phyloP scores from a whole-genome alignment of 2,329 filamentous ascomycete species.

The Pseudocercospora fijiensis region DNA sequence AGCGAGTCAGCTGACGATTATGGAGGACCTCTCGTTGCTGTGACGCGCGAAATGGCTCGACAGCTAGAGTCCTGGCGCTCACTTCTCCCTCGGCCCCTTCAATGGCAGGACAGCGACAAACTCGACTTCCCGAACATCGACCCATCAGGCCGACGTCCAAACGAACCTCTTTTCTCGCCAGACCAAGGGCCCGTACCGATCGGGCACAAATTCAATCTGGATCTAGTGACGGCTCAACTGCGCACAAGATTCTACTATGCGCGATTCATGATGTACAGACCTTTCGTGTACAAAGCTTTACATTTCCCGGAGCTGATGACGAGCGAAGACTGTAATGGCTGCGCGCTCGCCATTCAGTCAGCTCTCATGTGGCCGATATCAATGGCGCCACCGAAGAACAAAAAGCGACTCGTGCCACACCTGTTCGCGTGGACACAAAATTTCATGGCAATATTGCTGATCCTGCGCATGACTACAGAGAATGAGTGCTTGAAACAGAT shows the following conservation, averaged over 20 bases:
- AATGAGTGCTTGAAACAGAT: constrained; percentile 54
- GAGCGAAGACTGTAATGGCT: constrained; percentile 55
- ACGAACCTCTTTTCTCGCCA: constrained; percentile 48
- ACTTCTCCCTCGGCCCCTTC: constrained; percentile 54
- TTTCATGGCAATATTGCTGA: constrained; percentile 57
- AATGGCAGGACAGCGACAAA: constrained; percentile 58
- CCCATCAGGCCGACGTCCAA: constrained; percentile 28
- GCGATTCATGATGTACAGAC: constrained; percentile 58
- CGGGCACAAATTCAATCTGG: constrained; percentile 54
- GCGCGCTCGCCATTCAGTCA: constrained; percentile 57
- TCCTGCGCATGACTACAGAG: constrained; percentile 56
- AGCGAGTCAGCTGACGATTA: constrained; percentile 39
- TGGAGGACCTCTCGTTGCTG: constrained; percentile 42
- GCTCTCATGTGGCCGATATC: constrained; percentile 61
- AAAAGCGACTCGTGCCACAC: constrained; percentile 60
- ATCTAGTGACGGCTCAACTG: constrained; percentile 58
- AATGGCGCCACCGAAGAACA: constrained; percentile 56
- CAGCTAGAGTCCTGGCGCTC: constrained; percentile 60
- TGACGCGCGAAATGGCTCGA: constrained; percentile 53
- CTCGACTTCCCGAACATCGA: constrained; percentile 43
- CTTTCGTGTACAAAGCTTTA: constrained; percentile 60
- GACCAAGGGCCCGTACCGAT: constrained; percentile 48
- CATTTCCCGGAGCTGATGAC: constrained; percentile 57
- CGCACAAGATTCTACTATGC: constrained; percentile 61
- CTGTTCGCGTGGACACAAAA: constrained; percentile 64